Conservation (phyloP, 306 rosid species). For the Canavalia ensiformis region DNA sequence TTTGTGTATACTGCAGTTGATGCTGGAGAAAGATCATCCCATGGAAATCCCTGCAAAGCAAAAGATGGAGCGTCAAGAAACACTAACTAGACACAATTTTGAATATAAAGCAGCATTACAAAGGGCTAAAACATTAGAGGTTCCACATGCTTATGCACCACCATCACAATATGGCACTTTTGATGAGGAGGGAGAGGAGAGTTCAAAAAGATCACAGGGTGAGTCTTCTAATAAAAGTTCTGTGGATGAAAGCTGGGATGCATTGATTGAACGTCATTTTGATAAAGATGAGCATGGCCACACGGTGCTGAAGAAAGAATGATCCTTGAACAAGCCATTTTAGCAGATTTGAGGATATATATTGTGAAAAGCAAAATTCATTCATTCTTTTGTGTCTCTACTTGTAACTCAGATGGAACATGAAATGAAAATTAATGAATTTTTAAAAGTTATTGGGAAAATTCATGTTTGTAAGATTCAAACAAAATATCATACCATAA, state of each 20-base stretch:
- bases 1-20: constrained; percentile 61
- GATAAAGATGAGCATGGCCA: constrained; percentile 68
- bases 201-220: constrained; percentile 56
- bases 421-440: neutral
- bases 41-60: constrained; percentile 80
- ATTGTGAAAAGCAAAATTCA: constrained; percentile 24
- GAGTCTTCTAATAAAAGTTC: constrained; percentile 64
- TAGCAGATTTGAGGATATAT: neutral
- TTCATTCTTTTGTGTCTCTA: constrained; percentile 50
- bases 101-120: constrained; percentile 90
- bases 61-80: constrained; percentile 83
- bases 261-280: constrained; percentile 63
- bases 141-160: constrained; percentile 81
- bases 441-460: neutral
- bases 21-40: constrained; percentile 65
- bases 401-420: constrained; percentile 7
- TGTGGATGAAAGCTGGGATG: constrained; percentile 67
- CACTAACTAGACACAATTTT: constrained; percentile 62
- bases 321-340: constrained; percentile 35
- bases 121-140: constrained; percentile 81
- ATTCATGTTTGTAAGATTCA: neutral
- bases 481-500: too few species aligned
- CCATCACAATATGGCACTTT: constrained; percentile 87
- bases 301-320: constrained; percentile 57
- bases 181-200: constrained; percentile 57